Base-by-base conservation (phyloP, 1,139 yeast species). In the Candida dubliniensis region DNA sequence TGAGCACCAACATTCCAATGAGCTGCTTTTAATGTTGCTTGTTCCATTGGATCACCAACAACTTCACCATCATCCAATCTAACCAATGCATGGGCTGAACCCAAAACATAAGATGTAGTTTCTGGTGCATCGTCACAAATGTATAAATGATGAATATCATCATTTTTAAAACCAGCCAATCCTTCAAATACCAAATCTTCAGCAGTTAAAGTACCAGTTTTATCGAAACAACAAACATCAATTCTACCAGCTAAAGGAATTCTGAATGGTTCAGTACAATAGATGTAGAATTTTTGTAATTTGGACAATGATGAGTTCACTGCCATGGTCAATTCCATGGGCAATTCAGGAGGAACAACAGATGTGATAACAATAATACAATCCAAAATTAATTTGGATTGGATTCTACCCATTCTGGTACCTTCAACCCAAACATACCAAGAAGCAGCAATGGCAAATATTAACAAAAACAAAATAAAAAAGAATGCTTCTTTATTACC, bases 391-490 rank as follows among this genome's bases (percentile, higher is more conserved):
- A 93, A 80, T 69, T 93, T 93, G 45, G 96, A 87, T 66, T 93
- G 96, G 57, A 88, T 81, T 71, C 99, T 86, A 57, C 96, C 98
- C 88, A 88, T 85, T 65, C 78, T 84, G 33, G 96, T 86, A 67
- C 99, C 99, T 69, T 93, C 96, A 48, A 86, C 86, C 99, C 99
- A 93, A 44, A 93, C 99, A 62, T 93, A 95, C 90, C 96, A 87
- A 31, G 96, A 85, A 33, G 99, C 99, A 58, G 90, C 89, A 63
- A 95, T 79, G 50, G 99, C 99, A 60, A 93, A 93, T 31, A 87
- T 74, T 56, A 95, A 79, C 63, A 93, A 76, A 71, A 93, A 95
- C 54, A 91, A 75, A 60, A 93, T 93, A 65, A 93, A 93, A 67
- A 87, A 84, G 59, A 93, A 81, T 1, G 98, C 95, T 68, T 93